Percentiles rank a stretch among this genome's conserved stretches.
Conservation (phyloP, 768 basidiomycete species). For the Tephrocybe sp. region DNA sequence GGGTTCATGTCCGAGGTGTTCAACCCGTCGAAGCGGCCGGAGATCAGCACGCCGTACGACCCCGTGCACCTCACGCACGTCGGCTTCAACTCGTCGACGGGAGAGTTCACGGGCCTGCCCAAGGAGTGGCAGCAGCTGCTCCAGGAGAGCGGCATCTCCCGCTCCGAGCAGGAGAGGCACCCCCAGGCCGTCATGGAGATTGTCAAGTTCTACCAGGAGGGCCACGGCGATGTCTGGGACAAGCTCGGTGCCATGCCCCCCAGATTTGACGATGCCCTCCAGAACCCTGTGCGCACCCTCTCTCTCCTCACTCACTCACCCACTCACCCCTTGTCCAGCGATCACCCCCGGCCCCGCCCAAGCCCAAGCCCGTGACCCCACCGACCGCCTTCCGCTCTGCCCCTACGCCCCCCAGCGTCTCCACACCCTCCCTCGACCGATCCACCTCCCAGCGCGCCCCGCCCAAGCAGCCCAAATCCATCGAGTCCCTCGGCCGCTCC, state of each 20-base stretch:
- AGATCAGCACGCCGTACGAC: slow-evolving; percentile 98
- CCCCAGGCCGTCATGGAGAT: slow-evolving; percentile 98
- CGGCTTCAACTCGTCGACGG: slow-evolving; percentile 97
- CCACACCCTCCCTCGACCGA: slow-evolving; percentile 75
- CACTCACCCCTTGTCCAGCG: slow-evolving; percentile 29
- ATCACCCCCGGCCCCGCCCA: slow-evolving; percentile 51
- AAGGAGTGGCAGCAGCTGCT: slow-evolving; percentile 99
- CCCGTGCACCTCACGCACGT: slow-evolving; percentile 99
- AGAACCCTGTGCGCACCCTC: slow-evolving; percentile 51
- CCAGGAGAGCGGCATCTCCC: slow-evolving; percentile 93
- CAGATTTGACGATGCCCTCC: slow-evolving; percentile 48
- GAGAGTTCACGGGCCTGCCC: slow-evolving; percentile 96
- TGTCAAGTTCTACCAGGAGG: slow-evolving; percentile 97
- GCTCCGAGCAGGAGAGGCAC: slow-evolving; percentile 94
- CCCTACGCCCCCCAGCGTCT: slow-evolving; percentile 67
- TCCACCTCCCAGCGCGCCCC: slow-evolving; percentile 85
- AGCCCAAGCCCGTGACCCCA: slow-evolving; percentile 29
- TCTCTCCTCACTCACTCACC: slow-evolving; percentile 16
- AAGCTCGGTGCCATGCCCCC: slow-evolving; percentile 67
- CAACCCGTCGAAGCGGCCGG: slow-evolving; percentile 72
- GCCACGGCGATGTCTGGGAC: slow-evolving; percentile 80
- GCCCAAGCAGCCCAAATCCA: slow-evolving; percentile 43
- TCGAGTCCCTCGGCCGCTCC: slow-evolving; percentile 56
- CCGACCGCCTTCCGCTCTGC: slow-evolving; percentile 65
- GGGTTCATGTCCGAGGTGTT: slow-evolving; percentile 72